Evolutionary conservation across 129 eudicot genomes (phyloP).

Genomic region (Artemisia tridentata): DNA sequence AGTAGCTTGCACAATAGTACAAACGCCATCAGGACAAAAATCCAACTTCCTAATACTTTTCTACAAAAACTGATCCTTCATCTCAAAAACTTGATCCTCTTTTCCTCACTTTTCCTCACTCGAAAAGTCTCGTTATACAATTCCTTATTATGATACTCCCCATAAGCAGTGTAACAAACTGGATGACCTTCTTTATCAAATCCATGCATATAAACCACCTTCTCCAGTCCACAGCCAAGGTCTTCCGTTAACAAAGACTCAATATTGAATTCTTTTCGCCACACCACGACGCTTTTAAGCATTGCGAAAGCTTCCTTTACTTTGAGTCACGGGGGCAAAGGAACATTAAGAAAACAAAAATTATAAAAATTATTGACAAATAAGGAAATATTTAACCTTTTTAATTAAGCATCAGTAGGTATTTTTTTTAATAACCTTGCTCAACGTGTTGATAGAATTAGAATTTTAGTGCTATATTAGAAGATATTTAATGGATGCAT

Average conservation of each 20-base stretch:
- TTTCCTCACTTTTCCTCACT: conserved; percentile 76
- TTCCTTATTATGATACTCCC: conserved; percentile 83
- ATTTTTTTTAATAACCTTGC: too few species aligned
- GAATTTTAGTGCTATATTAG: too few species aligned
- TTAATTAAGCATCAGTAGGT: too few species aligned
- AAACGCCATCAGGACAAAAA: conserved; percentile 70
- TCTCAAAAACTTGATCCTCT: conserved; percentile 57
- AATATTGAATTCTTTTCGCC: conserved; percentile 73
- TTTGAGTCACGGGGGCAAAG: conserved; percentile 81
- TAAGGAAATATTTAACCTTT: too few species aligned
- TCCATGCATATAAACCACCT: conserved; percentile 74
- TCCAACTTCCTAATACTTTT: conserved; percentile 73
- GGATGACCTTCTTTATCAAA: conserved; percentile 86
- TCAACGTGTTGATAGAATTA: too few species aligned
- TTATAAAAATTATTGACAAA: too few species aligned
- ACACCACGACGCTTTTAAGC: conserved; percentile 61
- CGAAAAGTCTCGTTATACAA: conserved; percentile 57
- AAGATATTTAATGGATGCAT: too few species aligned
- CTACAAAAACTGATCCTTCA: conserved; percentile 84
- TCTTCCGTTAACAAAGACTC: conserved; percentile 59
- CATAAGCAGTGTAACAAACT: conserved; percentile 73
- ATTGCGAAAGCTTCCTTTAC: conserved; percentile 73
- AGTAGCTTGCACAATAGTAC: conserved; percentile 72
- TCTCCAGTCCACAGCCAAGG: conserved; percentile 52
- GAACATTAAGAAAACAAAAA: conserved; percentile 17